Evolutionary conservation across 352 stramenopile genomes (phyloP), one percentile per base, ranked within the genome.

Genomic region (Pythium biforme): DNA sequence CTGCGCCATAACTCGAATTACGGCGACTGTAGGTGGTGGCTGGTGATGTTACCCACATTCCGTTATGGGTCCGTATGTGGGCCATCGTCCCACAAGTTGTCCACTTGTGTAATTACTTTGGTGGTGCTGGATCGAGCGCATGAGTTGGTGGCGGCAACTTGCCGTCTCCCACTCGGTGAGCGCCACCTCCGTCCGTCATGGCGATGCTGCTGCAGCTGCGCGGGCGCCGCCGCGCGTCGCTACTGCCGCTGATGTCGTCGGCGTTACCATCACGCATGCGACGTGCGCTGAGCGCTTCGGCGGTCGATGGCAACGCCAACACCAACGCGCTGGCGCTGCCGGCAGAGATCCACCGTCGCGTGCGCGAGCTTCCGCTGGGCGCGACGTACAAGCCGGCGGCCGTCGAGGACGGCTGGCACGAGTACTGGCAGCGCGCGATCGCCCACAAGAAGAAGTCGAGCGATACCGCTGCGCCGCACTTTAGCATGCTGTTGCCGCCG

Each of bases 401-500:
- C 41, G 82, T 94, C 34, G 84, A 94, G 56, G 53, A 69, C 50
- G 84, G 79, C 59, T 94, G 84, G 84, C 78, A 90, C 55, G 62
- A 66, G 60, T 86, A 83, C 65, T 93, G 83, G 83, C 83, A 93
- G 59, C 56, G 75, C 19, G 68, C 72, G 37, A 65, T 93, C 23
- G 51, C 47, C 29, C 47, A 55, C 66, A 73, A 56, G 43, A 62
- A 43, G 66, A n/a, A n/a, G n/a, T n/a, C n/a, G n/a, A n/a, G 6
- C 27, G n/a, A 22, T 26, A 50, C 23, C n/a, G 20, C 14, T 25
- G 15, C 22, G 33, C 67, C 79, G 29, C 51, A 66, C 11, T 94
- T 95, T 64, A 79, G 70, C 47, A 93, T 93, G 87, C 69, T 94
- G 51, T 94, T 99, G 70, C 97, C 97, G 31, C 97, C 97, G 33